Base-by-base conservation (phyloP, 73 alveolate genomes). In the Paramecium bursaria region DNA sequence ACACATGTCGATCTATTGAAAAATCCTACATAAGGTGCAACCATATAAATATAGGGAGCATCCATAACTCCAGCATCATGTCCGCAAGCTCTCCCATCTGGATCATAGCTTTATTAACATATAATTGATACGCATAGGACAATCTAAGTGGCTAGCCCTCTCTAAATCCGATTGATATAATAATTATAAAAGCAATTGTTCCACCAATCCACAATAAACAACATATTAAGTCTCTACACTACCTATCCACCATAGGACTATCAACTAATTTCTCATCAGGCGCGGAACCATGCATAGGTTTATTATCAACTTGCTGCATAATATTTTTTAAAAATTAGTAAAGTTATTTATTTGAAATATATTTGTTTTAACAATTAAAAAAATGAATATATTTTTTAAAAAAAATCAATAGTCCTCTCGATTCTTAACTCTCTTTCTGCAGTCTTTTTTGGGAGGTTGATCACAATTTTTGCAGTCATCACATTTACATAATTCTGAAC, bases 401-500 rank as follows among this genome's bases (percentile, higher is more conserved):
- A n/a, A n/a, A n/a, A n/a, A n/a, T n/a, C n/a, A n/a, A n/a, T n/a
- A n/a, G n/a, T n/a, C n/a, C n/a, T n/a, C n/a, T n/a, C n/a, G n/a
- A 33, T 67, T 53, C 50, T 67, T 67, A 7, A 67, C 23, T 42
- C 82, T 35, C 44, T 67, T 67, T 67, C 82, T 53, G 49, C 60
- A 54, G 22, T 53, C 85, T 10, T 79, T 79, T 79, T 79, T 79
- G 17, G 73, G 74, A 26, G 89, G 89, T 46, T 48, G 39, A 22
- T 87, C 92, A 46, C 87, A 75, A 86, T 96, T 96, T 73, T 88
- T 94, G 76, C 99, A 96, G 19, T 91, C 95, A 55, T 91, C 87
- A 77, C 99, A 96, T 88, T 95, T 96, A 86, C 99, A 96, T 35
- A 73, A 67, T 22, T 87, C 96, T 0, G 97, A 48, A 76, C 99